Evolutionary conservation across 1,284 basidiomycete genomes (phyloP).

Genomic region (Retiboletus flavoniger): DNA sequence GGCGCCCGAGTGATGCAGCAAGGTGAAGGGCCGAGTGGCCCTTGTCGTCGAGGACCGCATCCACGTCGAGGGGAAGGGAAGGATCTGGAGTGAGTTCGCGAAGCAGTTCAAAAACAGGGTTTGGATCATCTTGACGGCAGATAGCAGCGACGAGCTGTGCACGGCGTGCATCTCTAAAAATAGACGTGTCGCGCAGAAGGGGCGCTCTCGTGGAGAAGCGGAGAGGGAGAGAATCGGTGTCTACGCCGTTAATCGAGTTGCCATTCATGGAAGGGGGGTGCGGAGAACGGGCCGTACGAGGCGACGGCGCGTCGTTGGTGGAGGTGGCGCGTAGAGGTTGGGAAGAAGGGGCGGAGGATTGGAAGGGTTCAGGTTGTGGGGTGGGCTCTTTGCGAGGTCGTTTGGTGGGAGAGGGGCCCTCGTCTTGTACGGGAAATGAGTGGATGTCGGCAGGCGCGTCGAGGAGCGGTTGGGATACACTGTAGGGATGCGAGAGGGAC

Average conservation of each 20-base stretch:
- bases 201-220: slow-evolving; percentile 72
- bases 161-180: slow-evolving; percentile 61
- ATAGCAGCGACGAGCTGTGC: slow-evolving; percentile 62
- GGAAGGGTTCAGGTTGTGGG: slow-evolving; percentile 30
- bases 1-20: slow-evolving; percentile 83
- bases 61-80: slow-evolving; percentile 56
- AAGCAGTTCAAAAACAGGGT: slow-evolving; percentile 58
- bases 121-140: slow-evolving; percentile 66
- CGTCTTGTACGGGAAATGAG: slow-evolving; percentile 47
- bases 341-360: slow-evolving; percentile 16
- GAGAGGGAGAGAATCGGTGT: slow-evolving; percentile 43
- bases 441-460: slow-evolving; percentile 46
- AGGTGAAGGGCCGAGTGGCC: slow-evolving; percentile 95
- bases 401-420: slow-evolving; percentile 63
- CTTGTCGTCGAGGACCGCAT: slow-evolving; percentile 88
- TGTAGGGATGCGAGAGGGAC: slow-evolving; percentile 18
- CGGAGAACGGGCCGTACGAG: slow-evolving; percentile 36
- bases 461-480: slow-evolving; percentile 36
- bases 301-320: slow-evolving; percentile 23
- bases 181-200: slow-evolving; percentile 57
- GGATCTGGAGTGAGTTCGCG: slow-evolving; percentile 57
- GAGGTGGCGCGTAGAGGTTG: slow-evolving; percentile 19
- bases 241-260: slow-evolving; percentile 33
- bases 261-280: slow-evolving; percentile 36
- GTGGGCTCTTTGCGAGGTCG: slow-evolving; percentile 59